Percentiles rank a stretch among this genome's conserved stretches.
phyloP scores from a whole-genome alignment of 306 rosid genomes.

The Ochetophila trinervis region DNA sequence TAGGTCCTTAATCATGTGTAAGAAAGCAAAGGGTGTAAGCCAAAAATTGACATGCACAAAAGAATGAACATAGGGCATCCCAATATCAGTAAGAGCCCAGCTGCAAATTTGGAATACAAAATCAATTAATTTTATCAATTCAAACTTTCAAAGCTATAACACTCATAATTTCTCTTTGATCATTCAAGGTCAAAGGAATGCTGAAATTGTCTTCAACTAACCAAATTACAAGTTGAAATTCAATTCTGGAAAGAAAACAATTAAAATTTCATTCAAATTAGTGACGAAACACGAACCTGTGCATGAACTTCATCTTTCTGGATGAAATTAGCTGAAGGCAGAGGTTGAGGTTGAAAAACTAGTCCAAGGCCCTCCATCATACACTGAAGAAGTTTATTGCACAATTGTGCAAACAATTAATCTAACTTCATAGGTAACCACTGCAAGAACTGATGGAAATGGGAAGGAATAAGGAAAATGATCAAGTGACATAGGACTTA shows the following conservation, averaged over 20 bases:
- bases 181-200: background rate
- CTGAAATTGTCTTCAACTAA: background rate
- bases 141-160: too few relatives aligned
- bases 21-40: background rate
- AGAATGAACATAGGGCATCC: too few relatives aligned
- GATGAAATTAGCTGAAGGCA: constrained; percentile 44
- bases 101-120: too few relatives aligned
- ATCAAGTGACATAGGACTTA: constrained; percentile 27
- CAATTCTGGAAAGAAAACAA: background rate
- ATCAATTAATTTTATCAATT: too few relatives aligned
- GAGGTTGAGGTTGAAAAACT: constrained; percentile 51
- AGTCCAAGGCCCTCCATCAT: constrained; percentile 71
- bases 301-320: constrained; percentile 85
- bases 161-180: too few relatives aligned
- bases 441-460: background rate
- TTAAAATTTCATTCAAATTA: constrained; percentile 24
- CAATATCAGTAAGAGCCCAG: too few relatives aligned
- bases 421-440: background rate
- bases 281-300: constrained; percentile 54
- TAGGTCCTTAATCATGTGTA: background rate
- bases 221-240: background rate
- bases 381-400: constrained; percentile 57
- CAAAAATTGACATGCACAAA: too few relatives aligned
- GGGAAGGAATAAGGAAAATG: background rate
- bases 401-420: constrained; percentile 25